phyloP scores from a whole-genome alignment of 176 grass and related monocot genomes.

The Bonia amplexicaulis region DNA sequence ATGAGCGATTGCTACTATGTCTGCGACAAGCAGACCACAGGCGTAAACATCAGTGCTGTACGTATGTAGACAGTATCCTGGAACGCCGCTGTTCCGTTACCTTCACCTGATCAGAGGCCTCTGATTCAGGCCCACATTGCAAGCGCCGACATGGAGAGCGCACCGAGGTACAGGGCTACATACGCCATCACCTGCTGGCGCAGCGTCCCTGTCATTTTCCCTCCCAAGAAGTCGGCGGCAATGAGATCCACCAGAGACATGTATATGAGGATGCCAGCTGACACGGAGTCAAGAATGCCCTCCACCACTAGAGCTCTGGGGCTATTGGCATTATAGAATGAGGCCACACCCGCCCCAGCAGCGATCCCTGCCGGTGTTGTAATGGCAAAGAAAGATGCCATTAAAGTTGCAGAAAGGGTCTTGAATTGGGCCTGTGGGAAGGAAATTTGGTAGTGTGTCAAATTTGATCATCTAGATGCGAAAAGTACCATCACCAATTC shows the following conservation, averaged over 20 bases:
- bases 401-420: slow-evolving; percentile 38
- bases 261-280: slow-evolving; percentile 91
- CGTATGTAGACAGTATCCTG: neutral
- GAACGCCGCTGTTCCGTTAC: neutral
- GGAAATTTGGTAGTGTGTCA: neutral
- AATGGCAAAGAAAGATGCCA: slow-evolving; percentile 80
- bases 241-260: slow-evolving; percentile 91
- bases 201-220: slow-evolving; percentile 33
- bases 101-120: neutral
- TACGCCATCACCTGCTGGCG: slow-evolving; percentile 53
- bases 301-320: slow-evolving; percentile 64
- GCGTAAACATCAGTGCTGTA: slow-evolving; percentile 9
- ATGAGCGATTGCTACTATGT: neutral
- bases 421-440: slow-evolving; percentile 65
- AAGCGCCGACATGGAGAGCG: slow-evolving; percentile 70
- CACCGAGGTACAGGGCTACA: slow-evolving; percentile 51
- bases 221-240: slow-evolving; percentile 68
- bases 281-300: slow-evolving; percentile 76
- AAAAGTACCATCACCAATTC: neutral
- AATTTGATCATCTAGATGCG: neutral
- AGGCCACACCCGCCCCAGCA: slow-evolving; percentile 38
- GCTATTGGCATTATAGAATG: slow-evolving; percentile 74
- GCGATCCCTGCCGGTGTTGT: slow-evolving; percentile 78
- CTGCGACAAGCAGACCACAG: neutral
- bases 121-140: slow-evolving; percentile 75